Evolutionary conservation across 805 yeast genomes (phyloP).

Genomic region (Teunomyces panamensis): DNA sequence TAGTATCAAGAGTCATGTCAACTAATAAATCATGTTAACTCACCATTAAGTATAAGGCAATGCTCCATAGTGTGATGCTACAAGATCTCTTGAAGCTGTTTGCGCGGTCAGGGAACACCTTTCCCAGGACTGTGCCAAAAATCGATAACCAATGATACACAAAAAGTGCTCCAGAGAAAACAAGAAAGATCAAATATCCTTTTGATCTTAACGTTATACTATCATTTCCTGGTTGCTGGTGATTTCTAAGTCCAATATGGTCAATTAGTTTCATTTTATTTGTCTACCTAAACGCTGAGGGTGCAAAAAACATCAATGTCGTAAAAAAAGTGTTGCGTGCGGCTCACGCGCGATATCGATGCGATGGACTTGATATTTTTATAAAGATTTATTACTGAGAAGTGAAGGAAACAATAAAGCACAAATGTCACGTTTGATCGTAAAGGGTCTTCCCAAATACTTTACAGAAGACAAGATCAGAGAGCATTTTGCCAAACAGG

Average conservation of each 20-base stretch:
- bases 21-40: conserved; percentile 4
- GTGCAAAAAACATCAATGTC: not conserved
- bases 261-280: conserved; percentile 25
- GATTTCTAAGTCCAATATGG: conserved; percentile 24
- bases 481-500: conserved; percentile 58
- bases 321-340: conserved; percentile 2
- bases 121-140: not conserved
- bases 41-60: conserved; percentile 28
- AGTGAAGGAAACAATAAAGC: not conserved
- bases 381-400: not conserved
- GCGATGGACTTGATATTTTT: conserved; percentile 6
- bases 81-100: conserved; percentile 14
- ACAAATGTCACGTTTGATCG: conserved; percentile 81
- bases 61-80: conserved; percentile 26
- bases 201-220: conserved; percentile 5
- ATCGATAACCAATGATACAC: not conserved
- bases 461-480: conserved; percentile 69
- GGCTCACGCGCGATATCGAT: conserved; percentile 3
- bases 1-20: not conserved
- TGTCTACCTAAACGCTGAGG: conserved; percentile 1
- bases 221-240: no score
- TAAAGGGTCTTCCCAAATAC: conserved; percentile 82
- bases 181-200: not conserved
- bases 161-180: not conserved
- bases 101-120: conserved; percentile 18